Conservation (phyloP, 2,329 filamentous ascomycete species). For the Apiospora malaysiana region DNA sequence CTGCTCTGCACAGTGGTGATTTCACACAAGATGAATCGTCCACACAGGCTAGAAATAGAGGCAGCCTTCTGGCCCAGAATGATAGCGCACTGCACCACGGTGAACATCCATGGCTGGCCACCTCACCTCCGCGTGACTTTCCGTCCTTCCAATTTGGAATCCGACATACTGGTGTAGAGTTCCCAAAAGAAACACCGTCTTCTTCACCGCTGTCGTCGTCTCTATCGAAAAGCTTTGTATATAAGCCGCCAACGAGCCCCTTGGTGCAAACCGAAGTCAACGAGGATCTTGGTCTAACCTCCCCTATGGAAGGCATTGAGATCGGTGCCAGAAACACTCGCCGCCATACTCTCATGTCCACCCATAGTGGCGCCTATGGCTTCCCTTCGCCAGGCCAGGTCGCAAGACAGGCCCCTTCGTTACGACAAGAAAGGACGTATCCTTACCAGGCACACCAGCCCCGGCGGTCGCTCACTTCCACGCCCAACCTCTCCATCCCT, state of each 20-base stretch:
- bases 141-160: conserved; percentile 52
- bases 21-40: conserved; percentile 58
- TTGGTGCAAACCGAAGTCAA: conserved; percentile 89
- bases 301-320: conserved; percentile 57
- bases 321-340: conserved; percentile 54
- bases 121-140: conserved; percentile 61
- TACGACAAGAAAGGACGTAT: conserved; percentile 64
- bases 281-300: conserved; percentile 72
- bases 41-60: conserved; percentile 31
- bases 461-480: conserved; percentile 73
- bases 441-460: conserved; percentile 82
- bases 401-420: conserved; percentile 44
- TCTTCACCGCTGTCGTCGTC: conserved; percentile 73
- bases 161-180: conserved; percentile 26
- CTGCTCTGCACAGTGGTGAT: conserved; percentile 72
- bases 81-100: not conserved
- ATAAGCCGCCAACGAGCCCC: conserved; percentile 90
- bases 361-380: conserved; percentile 53
- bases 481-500: conserved; percentile 50
- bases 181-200: not conserved
- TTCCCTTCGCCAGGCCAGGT: conserved; percentile 44
- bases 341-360: conserved; percentile 75
- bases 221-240: conserved; percentile 78
- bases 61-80: conserved; percentile 9
- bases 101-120: conserved; percentile 54